A percentile compares a stretch with the other conserved stretches of the same genome.
Conservation (phyloP, 768 basidiomycete genomes). For the Polyporus arcularius region DNA sequence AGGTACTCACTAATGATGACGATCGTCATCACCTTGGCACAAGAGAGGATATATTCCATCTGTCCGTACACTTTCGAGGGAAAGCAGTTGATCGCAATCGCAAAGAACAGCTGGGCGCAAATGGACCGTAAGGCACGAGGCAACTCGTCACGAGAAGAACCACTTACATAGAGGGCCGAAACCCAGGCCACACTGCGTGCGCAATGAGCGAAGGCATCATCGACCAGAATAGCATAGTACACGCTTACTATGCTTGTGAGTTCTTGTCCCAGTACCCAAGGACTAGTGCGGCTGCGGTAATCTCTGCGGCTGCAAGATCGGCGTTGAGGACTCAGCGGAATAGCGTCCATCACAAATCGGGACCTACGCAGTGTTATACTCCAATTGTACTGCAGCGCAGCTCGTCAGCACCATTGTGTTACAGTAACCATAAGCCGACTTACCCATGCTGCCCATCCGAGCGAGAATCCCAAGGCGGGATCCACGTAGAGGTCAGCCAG, state of each 20-base stretch:
- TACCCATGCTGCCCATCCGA: slow-evolving; percentile 51
- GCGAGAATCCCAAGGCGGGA: slow-evolving; percentile 44
- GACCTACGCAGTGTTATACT: slow-evolving; percentile 30
- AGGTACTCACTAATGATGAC: slow-evolving; percentile 28
- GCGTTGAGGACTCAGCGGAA: not conserved
- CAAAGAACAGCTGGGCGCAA: slow-evolving; percentile 22
- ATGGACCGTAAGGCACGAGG: slow-evolving; percentile 10
- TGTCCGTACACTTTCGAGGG: slow-evolving; percentile 29
- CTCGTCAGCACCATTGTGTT: slow-evolving; percentile 16
- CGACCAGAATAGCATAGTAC: not conserved
- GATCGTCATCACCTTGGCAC: slow-evolving; percentile 33
- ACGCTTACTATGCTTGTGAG: slow-evolving; percentile 11
- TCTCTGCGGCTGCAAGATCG: slow-evolving; percentile 42
- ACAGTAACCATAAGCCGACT: not conserved
- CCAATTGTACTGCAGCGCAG: slow-evolving; percentile 30
- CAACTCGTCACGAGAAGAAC: slow-evolving; percentile 10
- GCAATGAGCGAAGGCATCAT: not conserved
- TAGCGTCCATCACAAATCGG: not conserved
- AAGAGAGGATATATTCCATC: slow-evolving; percentile 35
- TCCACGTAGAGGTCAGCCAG: slow-evolving; percentile 57
- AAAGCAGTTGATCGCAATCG: slow-evolving; percentile 27
- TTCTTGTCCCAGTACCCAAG: slow-evolving; percentile 45
- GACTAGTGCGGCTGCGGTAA: slow-evolving; percentile 53
- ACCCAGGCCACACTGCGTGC: slow-evolving; percentile 4
- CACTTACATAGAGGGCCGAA: slow-evolving; percentile 29